Percentiles rank a stretch among this genome's conserved stretches.
Evolutionary conservation across 2,329 filamentous ascomycete genomes (phyloP).

Genomic region (Ceratocystis cubensis): DNA sequence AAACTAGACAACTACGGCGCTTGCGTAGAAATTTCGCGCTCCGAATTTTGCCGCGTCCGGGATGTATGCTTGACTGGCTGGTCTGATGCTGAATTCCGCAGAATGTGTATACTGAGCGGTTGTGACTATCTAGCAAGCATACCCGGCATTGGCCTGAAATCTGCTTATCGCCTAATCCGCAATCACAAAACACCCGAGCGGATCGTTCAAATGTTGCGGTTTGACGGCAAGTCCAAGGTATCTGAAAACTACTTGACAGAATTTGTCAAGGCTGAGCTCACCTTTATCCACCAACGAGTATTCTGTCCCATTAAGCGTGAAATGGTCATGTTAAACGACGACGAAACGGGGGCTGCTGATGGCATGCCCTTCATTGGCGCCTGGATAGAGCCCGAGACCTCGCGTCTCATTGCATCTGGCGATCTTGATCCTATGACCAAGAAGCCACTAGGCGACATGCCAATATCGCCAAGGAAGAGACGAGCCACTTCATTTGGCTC

Average conservation of each 20-base stretch:
- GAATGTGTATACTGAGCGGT: slow-evolving; percentile 92
- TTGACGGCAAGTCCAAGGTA: slow-evolving; percentile 74
- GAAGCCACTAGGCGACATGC: slow-evolving; percentile 36
- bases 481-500: slow-evolving; percentile 13
- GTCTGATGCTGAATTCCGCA: slow-evolving; percentile 81
- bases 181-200: slow-evolving; percentile 82
- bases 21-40: slow-evolving; percentile 80
- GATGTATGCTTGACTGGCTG: slow-evolving; percentile 84
- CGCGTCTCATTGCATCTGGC: slow-evolving; percentile 62
- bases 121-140: slow-evolving; percentile 91
- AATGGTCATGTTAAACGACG: slow-evolving; percentile 63
- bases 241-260: slow-evolving; percentile 67
- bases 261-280: slow-evolving; percentile 79
- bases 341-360: slow-evolving; percentile 48
- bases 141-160: slow-evolving; percentile 79
- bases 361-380: slow-evolving; percentile 73
- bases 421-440: slow-evolving; percentile 89
- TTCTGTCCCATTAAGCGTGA: slow-evolving; percentile 64
- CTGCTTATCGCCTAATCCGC: slow-evolving; percentile 76
- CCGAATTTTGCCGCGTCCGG: slow-evolving; percentile 75
- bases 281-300: slow-evolving; percentile 88
- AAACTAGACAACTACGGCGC: slow-evolving; percentile 91
- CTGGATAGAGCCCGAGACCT: slow-evolving; percentile 54
- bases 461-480: slow-evolving; percentile 29
- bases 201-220: slow-evolving; percentile 68